Base-by-base conservation (phyloP, 768 basidiomycete genomes). In the Cytidiella melzeri region DNA sequence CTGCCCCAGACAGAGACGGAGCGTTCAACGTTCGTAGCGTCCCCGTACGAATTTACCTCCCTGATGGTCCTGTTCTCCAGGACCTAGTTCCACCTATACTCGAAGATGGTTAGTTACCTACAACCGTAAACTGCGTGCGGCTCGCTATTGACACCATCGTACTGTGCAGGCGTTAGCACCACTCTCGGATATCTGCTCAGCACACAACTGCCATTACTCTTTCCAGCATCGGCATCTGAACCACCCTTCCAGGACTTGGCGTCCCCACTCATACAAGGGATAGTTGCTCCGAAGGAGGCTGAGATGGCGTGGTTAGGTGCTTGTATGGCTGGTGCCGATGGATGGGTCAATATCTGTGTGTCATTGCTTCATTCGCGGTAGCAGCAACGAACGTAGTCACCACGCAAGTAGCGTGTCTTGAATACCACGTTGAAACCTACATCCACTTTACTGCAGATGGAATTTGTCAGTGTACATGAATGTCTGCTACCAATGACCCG, bases 231-330 rank as follows among this genome's bases (percentile, higher is more conserved):
- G 27, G 47, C 50, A 23, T 52, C 58, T 15, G 58, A 58, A 52
- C 60, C 51, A 20, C 54, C 54, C 4, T 55, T 51, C 43, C 50
- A 41, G 9, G 76, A 83, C 45, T 73, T 87, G 28, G 93, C 90
- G 11, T 86, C 81, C 57, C 79, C 86, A 0, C 66, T 96, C 41
- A 72, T 94, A 11, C 95, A 97, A 62, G 95, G 96, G 11, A 82
- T 97, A 18, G 66, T 76, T 2, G 68, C 85, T 1, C 96, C 95
- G 1, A 73, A 80, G 6, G 92, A 96, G 25, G 76, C 92, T 5
- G 95, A 98, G 61, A 74, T 97, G 67, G 92, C 86, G 4, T 96
- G 95, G 94, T 65, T 98, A n/a, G 87, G 91, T 9, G 84, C 89
- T 18, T 92, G 92, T 58, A 71, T 97, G 67, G 81, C 85, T 11